phyloP scores from a whole-genome alignment of 2,329 filamentous ascomycete species.

The Aquanectria penicillioides region DNA sequence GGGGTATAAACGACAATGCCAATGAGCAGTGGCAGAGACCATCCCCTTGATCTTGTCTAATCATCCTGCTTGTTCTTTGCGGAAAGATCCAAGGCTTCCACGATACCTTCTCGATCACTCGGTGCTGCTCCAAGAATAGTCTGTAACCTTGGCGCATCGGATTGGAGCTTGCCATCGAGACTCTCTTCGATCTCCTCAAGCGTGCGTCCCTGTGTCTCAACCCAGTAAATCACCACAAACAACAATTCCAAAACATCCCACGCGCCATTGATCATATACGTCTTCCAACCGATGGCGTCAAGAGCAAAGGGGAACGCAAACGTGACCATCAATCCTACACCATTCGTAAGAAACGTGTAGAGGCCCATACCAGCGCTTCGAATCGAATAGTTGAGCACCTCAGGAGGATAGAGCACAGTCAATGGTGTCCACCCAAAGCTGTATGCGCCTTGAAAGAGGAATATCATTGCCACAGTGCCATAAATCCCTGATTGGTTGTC shows the following conservation, averaged over 20 bases:
- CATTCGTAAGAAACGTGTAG: constrained; percentile 22
- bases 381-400: constrained; percentile 43
- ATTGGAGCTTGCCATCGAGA: not conserved
- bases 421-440: constrained; percentile 43
- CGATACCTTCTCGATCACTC: not conserved
- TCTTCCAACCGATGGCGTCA: constrained; percentile 38
- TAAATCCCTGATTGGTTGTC: constrained; percentile 51
- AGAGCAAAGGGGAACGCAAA: constrained; percentile 38
- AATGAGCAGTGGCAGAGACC: too few species aligned
- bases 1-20: too few species aligned
- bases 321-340: constrained; percentile 12
- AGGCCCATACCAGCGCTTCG: constrained; percentile 49
- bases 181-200: constrained; percentile 22
- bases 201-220: constrained; percentile 18
- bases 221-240: constrained; percentile 15
- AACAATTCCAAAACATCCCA: constrained; percentile 39
- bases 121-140: not conserved
- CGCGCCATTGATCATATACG: constrained; percentile 38
- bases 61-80: not conserved
- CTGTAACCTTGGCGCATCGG: not conserved
- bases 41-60: too few species aligned
- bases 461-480: constrained; percentile 44
- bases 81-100: not conserved
- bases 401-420: constrained; percentile 39
- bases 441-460: constrained; percentile 43